Evolutionary conservation across 2,329 filamentous ascomycete species (phyloP).

Genomic region (Fusarium burgessii): DNA sequence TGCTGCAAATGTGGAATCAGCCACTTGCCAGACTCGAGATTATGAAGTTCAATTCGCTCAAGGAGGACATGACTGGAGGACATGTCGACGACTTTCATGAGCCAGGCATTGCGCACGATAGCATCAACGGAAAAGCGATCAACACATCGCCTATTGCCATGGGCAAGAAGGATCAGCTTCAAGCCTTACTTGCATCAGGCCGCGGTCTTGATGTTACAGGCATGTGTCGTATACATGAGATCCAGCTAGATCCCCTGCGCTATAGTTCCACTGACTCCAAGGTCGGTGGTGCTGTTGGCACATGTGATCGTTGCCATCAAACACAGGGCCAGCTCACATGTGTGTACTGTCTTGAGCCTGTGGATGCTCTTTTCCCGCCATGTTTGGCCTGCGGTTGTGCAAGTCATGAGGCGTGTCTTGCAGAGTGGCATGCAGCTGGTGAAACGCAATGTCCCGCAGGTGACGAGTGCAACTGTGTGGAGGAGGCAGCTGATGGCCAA

Average conservation of each 20-base stretch:
- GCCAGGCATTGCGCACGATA: constrained; percentile 55
- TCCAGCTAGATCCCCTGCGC: constrained; percentile 69
- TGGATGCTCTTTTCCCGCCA: constrained; percentile 69
- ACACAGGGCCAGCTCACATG: constrained; percentile 69
- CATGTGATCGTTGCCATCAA: constrained; percentile 64
- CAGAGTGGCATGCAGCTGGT: constrained; percentile 68
- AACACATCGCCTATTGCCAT: constrained; percentile 66
- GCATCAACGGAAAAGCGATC: constrained; percentile 50
- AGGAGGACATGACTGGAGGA: constrained; percentile 55
- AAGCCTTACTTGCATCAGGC: constrained; percentile 62
- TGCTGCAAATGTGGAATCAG: constrained; percentile 74
- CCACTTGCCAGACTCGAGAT: constrained; percentile 73
- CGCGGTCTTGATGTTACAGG: constrained; percentile 73
- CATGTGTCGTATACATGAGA: constrained; percentile 72
- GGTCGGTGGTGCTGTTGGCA: constrained; percentile 62
- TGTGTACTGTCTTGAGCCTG: constrained; percentile 71
- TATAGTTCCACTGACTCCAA: constrained; percentile 57
- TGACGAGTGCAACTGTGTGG: constrained; percentile 72
- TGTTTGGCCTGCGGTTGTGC: constrained; percentile 74
- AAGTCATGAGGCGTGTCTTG: constrained; percentile 69
- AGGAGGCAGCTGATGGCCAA: constrained; percentile 67
- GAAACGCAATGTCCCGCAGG: constrained; percentile 71
- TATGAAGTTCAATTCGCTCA: constrained; percentile 75
- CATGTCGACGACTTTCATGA: constrained; percentile 52
- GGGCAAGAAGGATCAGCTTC: constrained; percentile 66